A percentile compares a stretch with the other conserved stretches of the same genome.
These are phyloP conservation scores for Brachypodium distachyon DNA, from an alignment of 202 grass and related monocot species.

Conservation along the genomic window DNA sequence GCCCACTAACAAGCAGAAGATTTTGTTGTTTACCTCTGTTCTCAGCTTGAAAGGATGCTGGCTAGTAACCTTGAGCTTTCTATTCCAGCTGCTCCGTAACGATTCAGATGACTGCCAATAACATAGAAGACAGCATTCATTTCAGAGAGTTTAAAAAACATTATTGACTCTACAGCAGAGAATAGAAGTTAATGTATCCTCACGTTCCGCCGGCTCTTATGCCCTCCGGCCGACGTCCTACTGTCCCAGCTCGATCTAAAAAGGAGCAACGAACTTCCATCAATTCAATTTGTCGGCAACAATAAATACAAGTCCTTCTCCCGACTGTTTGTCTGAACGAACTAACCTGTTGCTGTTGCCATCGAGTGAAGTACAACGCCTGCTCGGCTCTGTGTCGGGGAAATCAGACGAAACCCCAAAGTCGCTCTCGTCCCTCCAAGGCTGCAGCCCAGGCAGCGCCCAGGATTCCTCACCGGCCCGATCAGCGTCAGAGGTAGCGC, in stretches of 20 bases:
- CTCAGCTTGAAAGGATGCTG: slow-evolving; percentile 91
- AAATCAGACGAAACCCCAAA: slow-evolving; percentile 46
- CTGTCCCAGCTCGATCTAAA: slow-evolving; percentile 62
- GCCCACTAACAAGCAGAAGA: background rate
- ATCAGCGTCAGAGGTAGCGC: slow-evolving; percentile 33
- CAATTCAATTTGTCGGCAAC: slow-evolving; percentile 7
- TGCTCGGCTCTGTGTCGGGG: background rate
- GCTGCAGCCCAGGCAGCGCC: slow-evolving; percentile 54
- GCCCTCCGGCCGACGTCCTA: slow-evolving; percentile 37
- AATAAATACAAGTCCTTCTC: background rate
- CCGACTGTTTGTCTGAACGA: background rate
- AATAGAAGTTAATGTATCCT: background rate
- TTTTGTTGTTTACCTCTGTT: slow-evolving; percentile 64
- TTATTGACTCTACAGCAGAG: background rate
- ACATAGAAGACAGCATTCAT: background rate
- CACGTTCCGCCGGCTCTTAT: slow-evolving; percentile 61
- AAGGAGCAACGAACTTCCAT: background rate
- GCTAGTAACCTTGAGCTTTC: slow-evolving; percentile 77
- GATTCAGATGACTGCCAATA: slow-evolving; percentile 58
- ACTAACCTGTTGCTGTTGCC: slow-evolving; percentile 48
- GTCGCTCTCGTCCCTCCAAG: slow-evolving; percentile 23
- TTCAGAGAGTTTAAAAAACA: background rate
- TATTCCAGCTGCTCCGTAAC: slow-evolving; percentile 67
- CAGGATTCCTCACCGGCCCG: slow-evolving; percentile 57
- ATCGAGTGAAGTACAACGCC: slow-evolving; percentile 46